A percentile compares a stretch with the other conserved stretches of the same genome.
Evolutionary conservation across 2,329 filamentous ascomycete genomes (phyloP).

Genomic region (Stromatinia cepivora): DNA sequence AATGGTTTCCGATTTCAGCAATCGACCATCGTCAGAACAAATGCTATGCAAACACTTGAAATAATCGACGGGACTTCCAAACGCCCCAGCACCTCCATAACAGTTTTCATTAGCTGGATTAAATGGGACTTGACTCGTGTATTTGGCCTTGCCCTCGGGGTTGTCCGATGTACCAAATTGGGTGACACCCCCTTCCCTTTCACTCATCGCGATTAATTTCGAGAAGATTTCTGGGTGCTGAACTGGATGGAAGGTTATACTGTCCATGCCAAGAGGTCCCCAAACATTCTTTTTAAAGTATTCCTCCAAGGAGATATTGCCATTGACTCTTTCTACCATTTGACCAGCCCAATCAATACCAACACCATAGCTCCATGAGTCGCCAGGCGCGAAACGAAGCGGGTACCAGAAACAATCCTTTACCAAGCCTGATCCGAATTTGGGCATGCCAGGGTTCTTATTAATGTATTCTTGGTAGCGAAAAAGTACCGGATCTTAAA

Average conservation of each 20-base stretch:
- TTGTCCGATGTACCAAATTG: conserved; percentile 26
- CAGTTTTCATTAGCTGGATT: conserved; percentile 20
- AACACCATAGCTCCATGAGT: conserved; percentile 59
- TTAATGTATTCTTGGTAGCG: conserved; percentile 25
- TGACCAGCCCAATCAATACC: conserved; percentile 57
- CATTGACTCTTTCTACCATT: conserved; percentile 47
- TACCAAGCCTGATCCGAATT: neutral
- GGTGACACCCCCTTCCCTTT: conserved; percentile 28
- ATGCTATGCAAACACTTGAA: conserved; percentile 49
- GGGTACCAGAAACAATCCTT: conserved; percentile 42
- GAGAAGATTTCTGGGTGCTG: conserved; percentile 26
- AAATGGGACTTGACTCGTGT: conserved; percentile 22
- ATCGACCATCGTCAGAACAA: conserved; percentile 50
- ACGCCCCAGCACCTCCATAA: conserved; percentile 44
- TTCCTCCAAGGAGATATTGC: conserved; percentile 28
- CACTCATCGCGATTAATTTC: conserved; percentile 31
- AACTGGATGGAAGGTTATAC: conserved; percentile 32
- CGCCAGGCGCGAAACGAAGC: conserved; percentile 63
- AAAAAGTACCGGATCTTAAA: conserved; percentile 19
- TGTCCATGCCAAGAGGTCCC: conserved; percentile 32
- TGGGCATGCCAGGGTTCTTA: conserved; percentile 8
- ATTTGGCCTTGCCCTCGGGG: conserved; percentile 26
- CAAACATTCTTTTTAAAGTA: conserved; percentile 52
- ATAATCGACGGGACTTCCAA: conserved; percentile 45
- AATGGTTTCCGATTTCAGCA: conserved; percentile 47